Base-by-base conservation (phyloP, 768 basidiomycete species). In the Pulveroboletus sp. region DNA sequence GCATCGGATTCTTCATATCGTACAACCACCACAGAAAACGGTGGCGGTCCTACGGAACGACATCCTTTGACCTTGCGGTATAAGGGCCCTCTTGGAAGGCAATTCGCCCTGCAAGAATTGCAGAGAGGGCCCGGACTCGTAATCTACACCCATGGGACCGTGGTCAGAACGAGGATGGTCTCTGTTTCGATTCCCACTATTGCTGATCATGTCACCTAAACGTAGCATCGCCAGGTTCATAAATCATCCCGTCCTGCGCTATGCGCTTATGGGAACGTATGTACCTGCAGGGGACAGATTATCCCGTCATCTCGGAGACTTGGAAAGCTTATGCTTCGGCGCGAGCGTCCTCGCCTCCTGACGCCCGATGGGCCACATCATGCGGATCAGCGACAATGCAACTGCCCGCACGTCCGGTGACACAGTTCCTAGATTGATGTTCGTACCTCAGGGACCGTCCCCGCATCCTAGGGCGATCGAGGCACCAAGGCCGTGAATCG, bases 401-500 rank as follows among this genome's bases (percentile, higher is more conserved):
- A 10, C 17, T 6, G 19, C 34, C 40, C 49, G 11, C 20, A 37
- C 34, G 44, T 34, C 19, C 35, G 39, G 19, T 29, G 13, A 30
- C 26, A 35, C 26, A 14, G 12, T 23, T 26, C 10, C 19, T 13
- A 20, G 4, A 6, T 27, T 13, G 17, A 36, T 36, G 13, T 6
- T 36, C 24, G n/a, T 12, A 10, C 24, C 24, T 26, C 47, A 23
- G 22, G 20, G 12, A 17, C 29, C 36, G 17, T 37, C 26, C 35
- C n/a, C 9, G 10, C 19, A 38, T 32, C 26, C 5, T 31, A 39
- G 41, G 54, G 32, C 10, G 36, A 54, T 34, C 38, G 26, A 55
- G 43, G 53, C 30, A 55, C 54, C 29, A 43, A 24, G 2, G 35
- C 20, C 40, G 12, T 49, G 37, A 35, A 26, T 32, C 32, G 24